These are phyloP conservation scores for Hamamelis virginiana DNA, from an alignment of 164 flowering plant genomes.

Conservation along the genomic window DNA sequence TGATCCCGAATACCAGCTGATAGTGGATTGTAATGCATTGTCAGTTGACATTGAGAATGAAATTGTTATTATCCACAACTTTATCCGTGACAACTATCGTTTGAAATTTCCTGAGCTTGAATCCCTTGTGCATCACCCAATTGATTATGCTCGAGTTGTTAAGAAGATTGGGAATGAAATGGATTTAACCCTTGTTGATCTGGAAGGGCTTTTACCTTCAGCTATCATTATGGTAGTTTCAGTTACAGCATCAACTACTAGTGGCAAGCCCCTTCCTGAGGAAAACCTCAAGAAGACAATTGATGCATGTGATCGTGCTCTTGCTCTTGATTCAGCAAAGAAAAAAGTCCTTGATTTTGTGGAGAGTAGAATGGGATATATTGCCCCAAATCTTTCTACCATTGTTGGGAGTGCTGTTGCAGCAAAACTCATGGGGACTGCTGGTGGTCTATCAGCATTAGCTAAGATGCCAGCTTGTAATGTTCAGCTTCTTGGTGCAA, in stretches of 20 bases:
- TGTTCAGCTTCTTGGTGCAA: constrained; percentile 94
- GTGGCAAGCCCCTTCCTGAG: constrained; percentile 90
- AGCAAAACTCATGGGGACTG: constrained; percentile 97
- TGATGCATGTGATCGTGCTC: constrained; percentile 97
- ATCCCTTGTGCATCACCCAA: constrained; percentile 94
- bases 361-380: constrained; percentile 92
- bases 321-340: constrained; percentile 77
- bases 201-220: constrained; percentile 93
- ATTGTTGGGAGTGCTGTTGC: constrained; percentile 98
- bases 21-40: constrained; percentile 87
- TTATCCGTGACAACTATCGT: constrained; percentile 88
- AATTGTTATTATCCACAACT: constrained; percentile 83
- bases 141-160: constrained; percentile 96
- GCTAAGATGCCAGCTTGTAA: constrained; percentile 99
- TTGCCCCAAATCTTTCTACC: constrained; percentile 95
- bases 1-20: constrained; percentile 92
- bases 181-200: constrained; percentile 88
- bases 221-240: constrained; percentile 96
- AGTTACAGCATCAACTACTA: constrained; percentile 90
- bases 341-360: constrained; percentile 93
- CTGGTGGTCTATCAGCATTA: constrained; percentile 82
- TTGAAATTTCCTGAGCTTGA: constrained; percentile 94
- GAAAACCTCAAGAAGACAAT: constrained; percentile 73
- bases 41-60: constrained; percentile 96
- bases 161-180: constrained; percentile 90